These are phyloP conservation scores for Acanthamoeba castellanii DNA, from an alignment of 208 protist species.

Conservation along the genomic window DNA sequence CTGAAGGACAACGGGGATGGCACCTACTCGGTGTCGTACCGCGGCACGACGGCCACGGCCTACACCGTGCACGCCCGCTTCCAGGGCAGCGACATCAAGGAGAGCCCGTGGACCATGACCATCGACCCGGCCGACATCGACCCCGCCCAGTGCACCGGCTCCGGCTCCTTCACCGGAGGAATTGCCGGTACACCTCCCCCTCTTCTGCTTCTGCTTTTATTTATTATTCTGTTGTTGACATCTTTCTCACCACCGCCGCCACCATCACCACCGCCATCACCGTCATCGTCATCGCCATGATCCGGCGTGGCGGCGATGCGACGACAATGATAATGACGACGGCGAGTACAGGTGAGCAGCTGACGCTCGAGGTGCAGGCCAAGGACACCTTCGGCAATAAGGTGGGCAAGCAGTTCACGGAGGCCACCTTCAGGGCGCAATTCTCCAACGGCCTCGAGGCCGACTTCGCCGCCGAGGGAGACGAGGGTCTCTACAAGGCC, in stretches of 20 bases:
- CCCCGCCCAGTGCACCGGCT: not conserved
- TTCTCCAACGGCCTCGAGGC: not conserved
- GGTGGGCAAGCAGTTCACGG: not conserved
- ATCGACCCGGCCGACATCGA: not conserved
- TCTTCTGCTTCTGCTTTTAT: no score
- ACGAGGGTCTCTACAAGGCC: not conserved
- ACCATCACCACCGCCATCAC: no score
- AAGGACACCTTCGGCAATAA: constrained; percentile 10
- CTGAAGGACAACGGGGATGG: not conserved
- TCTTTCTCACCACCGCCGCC: no score
- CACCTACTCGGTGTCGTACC: constrained; percentile 4
- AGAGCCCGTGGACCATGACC: constrained; percentile 34
- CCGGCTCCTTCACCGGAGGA: not conserved
- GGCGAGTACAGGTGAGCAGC: not conserved
- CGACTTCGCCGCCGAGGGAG: not conserved
- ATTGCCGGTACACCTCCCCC: not conserved
- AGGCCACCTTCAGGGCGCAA: not conserved
- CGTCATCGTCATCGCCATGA: no score
- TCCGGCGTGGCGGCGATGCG: no score
- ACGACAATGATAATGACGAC: not conserved
- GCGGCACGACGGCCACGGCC: not conserved
- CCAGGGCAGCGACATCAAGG: not conserved
- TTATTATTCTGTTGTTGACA: no score
- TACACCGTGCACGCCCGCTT: not conserved
- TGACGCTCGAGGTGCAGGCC: not conserved